Conservation (phyloP, 1,139 yeast species). For the Hansenula sp. region DNA sequence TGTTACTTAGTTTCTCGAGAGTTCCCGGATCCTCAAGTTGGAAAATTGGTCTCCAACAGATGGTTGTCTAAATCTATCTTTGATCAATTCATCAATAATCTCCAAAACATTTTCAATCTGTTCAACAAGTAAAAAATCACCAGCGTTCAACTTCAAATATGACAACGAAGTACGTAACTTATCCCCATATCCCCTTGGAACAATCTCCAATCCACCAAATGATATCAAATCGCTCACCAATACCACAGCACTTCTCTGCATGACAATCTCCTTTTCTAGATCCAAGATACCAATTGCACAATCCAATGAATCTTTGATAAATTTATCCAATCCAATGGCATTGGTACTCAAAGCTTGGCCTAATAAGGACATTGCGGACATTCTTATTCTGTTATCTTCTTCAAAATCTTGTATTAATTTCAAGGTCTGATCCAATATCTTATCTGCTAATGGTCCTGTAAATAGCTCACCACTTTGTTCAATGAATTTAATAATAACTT, state of each 20-base stretch:
- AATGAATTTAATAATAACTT: conserved; percentile 64
- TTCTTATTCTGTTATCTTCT: conserved; percentile 59
- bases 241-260: conserved; percentile 76
- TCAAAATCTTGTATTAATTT: conserved; percentile 25
- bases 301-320: conserved; percentile 59
- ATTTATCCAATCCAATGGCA: conserved; percentile 47
- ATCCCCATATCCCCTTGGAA: conserved; percentile 45
- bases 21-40: neutral
- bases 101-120: conserved; percentile 46
- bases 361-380: conserved; percentile 82
- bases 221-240: conserved; percentile 61
- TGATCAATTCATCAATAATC: conserved; percentile 38
- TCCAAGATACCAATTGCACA: conserved; percentile 72
- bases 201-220: conserved; percentile 38
- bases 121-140: conserved; percentile 56
- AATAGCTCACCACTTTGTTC: conserved; percentile 46
- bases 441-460: conserved; percentile 34
- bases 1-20: neutral
- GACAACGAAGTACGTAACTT: conserved; percentile 39
- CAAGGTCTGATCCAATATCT: conserved; percentile 30
- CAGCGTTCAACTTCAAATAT: conserved; percentile 45
- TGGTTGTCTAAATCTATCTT: conserved; percentile 12
- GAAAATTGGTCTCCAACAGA: neutral
- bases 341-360: conserved; percentile 64
- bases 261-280: conserved; percentile 41